Evolutionary conservation across 176 grass and related monocot species (phyloP), one percentile per base, ranked within the genome.

Genomic region (Paspalum notatum): DNA sequence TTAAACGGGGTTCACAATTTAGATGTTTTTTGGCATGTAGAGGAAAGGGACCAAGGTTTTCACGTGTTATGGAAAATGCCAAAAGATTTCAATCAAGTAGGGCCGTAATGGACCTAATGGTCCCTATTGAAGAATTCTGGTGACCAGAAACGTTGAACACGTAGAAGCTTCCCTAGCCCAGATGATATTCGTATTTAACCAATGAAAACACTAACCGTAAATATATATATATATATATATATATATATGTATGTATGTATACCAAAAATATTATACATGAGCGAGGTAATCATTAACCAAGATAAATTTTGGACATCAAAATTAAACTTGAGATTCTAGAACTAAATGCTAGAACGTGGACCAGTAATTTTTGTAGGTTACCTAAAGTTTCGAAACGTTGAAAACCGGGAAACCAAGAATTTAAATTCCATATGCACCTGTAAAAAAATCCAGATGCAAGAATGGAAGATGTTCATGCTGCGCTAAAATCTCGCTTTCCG

Each of bases 61-160:
- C 85, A 76, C 85, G 51, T 76, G 85, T 10, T 46, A n/a, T 26
- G 55, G 44, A 82, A 82, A 46, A 55, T 69, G 85, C 44, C 72
- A 82, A 87, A 76, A 62, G 17, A 55, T 76, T 66, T 55, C 64
- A 24, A 63, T 76, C 72, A 77, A 77, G 71, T 54, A 62, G 70
- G 78, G 5, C 70, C 44, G 16, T 10, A 7, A 61, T 75, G 71
- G 78, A 70, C 64, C 54, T 18, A 24, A n/a, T n/a, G 46, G 5
- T n/a, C n/a, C n/a, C n/a, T n/a, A n/a, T n/a, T n/a, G 8, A 22
- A 54, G 72, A 46, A 52, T 70, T 63, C 48, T 37, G 7, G 72
- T 82, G 64, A 63, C 62, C 38, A 47, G 72, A 48, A 82, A 22
- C 32, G 10, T 17, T 62, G n/a, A 70, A 53, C 64, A 54, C 22